phyloP scores from a whole-genome alignment of 176 grass and related monocot species.

The Raddia distichophylla region DNA sequence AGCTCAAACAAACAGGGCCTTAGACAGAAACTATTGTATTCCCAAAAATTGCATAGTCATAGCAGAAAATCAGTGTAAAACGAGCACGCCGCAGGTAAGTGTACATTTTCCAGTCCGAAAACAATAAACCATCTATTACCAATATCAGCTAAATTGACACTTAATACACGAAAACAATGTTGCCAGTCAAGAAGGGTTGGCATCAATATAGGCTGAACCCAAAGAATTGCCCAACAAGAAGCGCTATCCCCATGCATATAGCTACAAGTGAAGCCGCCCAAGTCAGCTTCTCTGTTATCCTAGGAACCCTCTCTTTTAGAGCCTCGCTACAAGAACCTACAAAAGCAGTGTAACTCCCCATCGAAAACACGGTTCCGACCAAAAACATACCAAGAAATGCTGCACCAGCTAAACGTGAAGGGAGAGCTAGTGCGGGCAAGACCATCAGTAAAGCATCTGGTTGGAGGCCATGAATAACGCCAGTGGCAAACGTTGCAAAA shows the following conservation, averaged over 20 bases:
- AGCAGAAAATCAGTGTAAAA: background rate
- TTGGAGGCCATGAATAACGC: constrained; percentile 86
- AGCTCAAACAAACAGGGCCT: too few relatives aligned
- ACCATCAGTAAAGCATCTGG: constrained; percentile 92
- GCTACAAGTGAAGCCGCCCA: constrained; percentile 94
- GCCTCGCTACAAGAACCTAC: constrained; percentile 93
- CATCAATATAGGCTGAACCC: constrained; percentile 87
- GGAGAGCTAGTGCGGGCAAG: constrained; percentile 81
- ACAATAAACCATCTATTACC: constrained; percentile 29
- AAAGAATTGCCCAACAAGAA: constrained; percentile 81
- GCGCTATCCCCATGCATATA: constrained; percentile 80
- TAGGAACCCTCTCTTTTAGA: constrained; percentile 83
- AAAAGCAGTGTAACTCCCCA: constrained; percentile 95
- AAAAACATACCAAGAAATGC: constrained; percentile 93
- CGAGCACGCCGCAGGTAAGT: background rate
- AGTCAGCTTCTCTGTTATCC: constrained; percentile 95
- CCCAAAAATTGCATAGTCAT: background rate
- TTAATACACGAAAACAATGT: constrained; percentile 30
- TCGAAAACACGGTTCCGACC: constrained; percentile 83
- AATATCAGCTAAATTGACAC: constrained; percentile 24
- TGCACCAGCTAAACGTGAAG: constrained; percentile 81
- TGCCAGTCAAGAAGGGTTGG: background rate
- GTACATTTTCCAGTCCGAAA: constrained; percentile 9
- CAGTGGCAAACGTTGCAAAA: constrained; percentile 88
- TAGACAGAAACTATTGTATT: too few relatives aligned